phyloP scores from a whole-genome alignment of 1,284 basidiomycete genomes.

The Apiotrichum montevideense region DNA sequence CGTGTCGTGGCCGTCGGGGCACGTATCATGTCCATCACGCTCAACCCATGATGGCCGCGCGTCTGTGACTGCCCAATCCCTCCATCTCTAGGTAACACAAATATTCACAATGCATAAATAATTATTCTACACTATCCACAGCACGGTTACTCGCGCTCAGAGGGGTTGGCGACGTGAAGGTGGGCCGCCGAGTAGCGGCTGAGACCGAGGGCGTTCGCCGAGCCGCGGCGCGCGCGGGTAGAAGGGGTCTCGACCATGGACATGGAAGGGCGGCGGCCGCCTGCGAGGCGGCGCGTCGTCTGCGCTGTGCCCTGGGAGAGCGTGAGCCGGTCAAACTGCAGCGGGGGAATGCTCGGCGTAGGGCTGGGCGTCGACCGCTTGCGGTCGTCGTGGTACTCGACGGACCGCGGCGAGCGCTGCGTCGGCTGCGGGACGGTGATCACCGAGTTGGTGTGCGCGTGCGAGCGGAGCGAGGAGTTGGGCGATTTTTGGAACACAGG shows the following conservation, averaged over 20 bases:
- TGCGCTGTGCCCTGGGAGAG: not conserved
- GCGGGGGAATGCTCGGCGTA: conserved; percentile 9
- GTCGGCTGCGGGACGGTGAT: not conserved
- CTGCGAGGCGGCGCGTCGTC: conserved; percentile 5
- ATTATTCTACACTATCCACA: too few relatives aligned
- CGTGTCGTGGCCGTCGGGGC: too few relatives aligned
- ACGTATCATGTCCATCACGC: too few relatives aligned
- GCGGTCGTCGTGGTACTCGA: not conserved
- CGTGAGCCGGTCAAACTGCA: conserved; percentile 5
- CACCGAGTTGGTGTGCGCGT: conserved; percentile 16
- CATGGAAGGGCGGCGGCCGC: conserved; percentile 4
- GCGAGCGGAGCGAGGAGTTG: conserved; percentile 33
- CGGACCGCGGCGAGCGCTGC: not conserved
- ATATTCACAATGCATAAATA: too few relatives aligned
- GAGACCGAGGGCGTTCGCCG: not conserved
- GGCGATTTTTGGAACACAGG: conserved; percentile 43
- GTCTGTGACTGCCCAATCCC: too few relatives aligned
- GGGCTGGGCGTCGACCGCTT: not conserved
- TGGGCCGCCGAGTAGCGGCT: not conserved
- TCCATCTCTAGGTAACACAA: too few relatives aligned
- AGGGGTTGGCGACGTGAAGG: conserved; percentile 9
- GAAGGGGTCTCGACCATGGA: not conserved
- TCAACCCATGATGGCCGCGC: too few relatives aligned
- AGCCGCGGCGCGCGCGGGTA: not conserved
- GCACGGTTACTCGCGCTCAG: not conserved